Percentiles rank a stretch among this genome's conserved stretches.
phyloP scores from a whole-genome alignment of 345 rosid genomes.

The Camelina laxa region DNA sequence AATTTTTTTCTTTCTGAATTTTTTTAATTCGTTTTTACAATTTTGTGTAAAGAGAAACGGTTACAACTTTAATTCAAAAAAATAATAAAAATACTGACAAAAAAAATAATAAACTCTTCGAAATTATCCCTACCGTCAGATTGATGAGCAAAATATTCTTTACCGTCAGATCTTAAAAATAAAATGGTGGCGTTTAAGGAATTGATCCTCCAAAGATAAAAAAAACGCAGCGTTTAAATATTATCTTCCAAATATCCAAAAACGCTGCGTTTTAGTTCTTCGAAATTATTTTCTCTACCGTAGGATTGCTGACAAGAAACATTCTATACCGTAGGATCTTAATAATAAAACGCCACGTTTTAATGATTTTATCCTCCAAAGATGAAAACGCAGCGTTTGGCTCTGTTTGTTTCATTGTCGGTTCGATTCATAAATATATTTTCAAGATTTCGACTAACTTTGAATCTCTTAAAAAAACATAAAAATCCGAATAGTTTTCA shows the following conservation, averaged over 20 bases:
- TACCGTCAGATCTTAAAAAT: not conserved
- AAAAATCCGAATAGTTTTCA: slow-evolving; percentile 12
- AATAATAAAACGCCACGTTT: not conserved
- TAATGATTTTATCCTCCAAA: not conserved
- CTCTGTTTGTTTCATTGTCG: not conserved
- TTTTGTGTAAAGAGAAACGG: slow-evolving; percentile 1
- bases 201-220: not conserved
- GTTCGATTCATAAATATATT: not conserved
- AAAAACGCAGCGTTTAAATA: not conserved
- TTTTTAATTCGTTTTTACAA: not conserved
- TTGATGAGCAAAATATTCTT: not conserved
- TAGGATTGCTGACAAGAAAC: too few relatives aligned
- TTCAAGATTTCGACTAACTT: slow-evolving; percentile 27
- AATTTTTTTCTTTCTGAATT: not conserved
- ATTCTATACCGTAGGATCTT: not conserved
- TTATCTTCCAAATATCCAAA: not conserved
- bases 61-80: not conserved
- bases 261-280: slow-evolving; percentile 5
- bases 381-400: not conserved
- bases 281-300: not conserved
- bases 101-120: not conserved
- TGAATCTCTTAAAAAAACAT: slow-evolving; percentile 14
- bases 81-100: not conserved
- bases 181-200: not conserved
- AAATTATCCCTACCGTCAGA: not conserved